A percentile compares a stretch with the other conserved stretches of the same genome.
Conservation (phyloP, 1,139 yeast species). For the Pichia sp. region DNA sequence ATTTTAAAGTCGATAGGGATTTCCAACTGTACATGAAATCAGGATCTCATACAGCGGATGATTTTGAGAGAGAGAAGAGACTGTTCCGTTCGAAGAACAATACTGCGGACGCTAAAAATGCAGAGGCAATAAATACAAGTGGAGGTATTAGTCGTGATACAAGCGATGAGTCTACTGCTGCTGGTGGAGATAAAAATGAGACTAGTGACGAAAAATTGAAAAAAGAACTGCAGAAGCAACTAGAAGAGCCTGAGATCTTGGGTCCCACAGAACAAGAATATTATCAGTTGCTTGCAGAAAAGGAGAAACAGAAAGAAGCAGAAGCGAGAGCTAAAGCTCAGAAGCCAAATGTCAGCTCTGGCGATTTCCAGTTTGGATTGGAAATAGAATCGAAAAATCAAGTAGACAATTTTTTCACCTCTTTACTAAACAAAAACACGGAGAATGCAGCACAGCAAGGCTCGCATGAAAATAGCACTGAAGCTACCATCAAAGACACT, state of each 20-base stretch:
- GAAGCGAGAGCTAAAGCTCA: not conserved
- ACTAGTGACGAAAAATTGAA: not conserved
- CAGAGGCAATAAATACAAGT: not conserved
- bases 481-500: not conserved
- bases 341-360: constrained; percentile 4
- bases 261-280: constrained; percentile 21
- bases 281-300: constrained; percentile 5
- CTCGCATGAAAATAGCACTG: not conserved
- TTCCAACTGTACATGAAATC: constrained; percentile 24
- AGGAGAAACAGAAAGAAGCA: not conserved
- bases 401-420: constrained; percentile 14
- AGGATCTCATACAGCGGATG: constrained; percentile 28
- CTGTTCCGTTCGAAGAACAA: constrained; percentile 17
- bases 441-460: not conserved
- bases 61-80: constrained; percentile 29
- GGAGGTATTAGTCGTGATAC: not conserved
- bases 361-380: constrained; percentile 15
- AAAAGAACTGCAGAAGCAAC: constrained; percentile 11
- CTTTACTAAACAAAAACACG: constrained; percentile 10
- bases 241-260: constrained; percentile 20
- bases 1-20: constrained; percentile 29
- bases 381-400: constrained; percentile 14
- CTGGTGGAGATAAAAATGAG: not conserved
- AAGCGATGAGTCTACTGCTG: not conserved
- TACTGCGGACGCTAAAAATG: constrained; percentile 10